A percentile compares a stretch with the other conserved stretches of the same genome.
phyloP scores from a whole-genome alignment of 352 stramenopile species.

The Elongisporangium undulatum region DNA sequence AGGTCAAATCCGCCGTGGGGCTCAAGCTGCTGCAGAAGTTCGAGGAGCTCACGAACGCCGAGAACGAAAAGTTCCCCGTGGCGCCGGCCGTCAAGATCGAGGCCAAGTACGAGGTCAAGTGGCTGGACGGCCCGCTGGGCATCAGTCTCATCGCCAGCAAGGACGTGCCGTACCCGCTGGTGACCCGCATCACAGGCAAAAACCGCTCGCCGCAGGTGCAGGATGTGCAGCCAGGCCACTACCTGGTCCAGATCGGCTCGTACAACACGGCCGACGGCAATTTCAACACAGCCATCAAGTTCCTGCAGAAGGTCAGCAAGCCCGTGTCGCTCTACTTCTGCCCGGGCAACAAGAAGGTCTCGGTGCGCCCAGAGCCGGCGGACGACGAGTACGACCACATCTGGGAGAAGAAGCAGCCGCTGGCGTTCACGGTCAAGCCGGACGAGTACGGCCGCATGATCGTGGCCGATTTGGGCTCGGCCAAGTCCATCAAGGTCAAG shows the following conservation, averaged over 20 bases:
- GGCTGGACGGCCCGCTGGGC: slow-evolving; percentile 77
- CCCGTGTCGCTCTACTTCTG: slow-evolving; percentile 83
- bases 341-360: slow-evolving; percentile 76
- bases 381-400: slow-evolving; percentile 83
- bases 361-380: slow-evolving; percentile 52
- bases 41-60: slow-evolving; percentile 59
- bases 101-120: slow-evolving; percentile 86
- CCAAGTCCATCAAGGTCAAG: slow-evolving; percentile 87
- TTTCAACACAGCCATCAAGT: slow-evolving; percentile 89
- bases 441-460: slow-evolving; percentile 63
- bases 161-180: slow-evolving; percentile 79
- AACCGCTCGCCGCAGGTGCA: slow-evolving; percentile 85
- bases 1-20: slow-evolving; percentile 64
- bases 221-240: slow-evolving; percentile 83
- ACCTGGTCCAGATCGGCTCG: slow-evolving; percentile 81
- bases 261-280: slow-evolving; percentile 84
- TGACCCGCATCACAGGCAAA: slow-evolving; percentile 86
- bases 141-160: slow-evolving; percentile 88
- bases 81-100: slow-evolving; percentile 72
- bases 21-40: slow-evolving; percentile 74
- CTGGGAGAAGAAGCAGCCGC: slow-evolving; percentile 87
- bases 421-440: slow-evolving; percentile 78
- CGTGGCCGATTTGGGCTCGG: slow-evolving; percentile 74
- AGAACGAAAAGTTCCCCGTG: slow-evolving; percentile 67
- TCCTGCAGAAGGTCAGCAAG: slow-evolving; percentile 84